phyloP scores from a whole-genome alignment of 140 eudicot species.

The Ambrosia hybrid region DNA sequence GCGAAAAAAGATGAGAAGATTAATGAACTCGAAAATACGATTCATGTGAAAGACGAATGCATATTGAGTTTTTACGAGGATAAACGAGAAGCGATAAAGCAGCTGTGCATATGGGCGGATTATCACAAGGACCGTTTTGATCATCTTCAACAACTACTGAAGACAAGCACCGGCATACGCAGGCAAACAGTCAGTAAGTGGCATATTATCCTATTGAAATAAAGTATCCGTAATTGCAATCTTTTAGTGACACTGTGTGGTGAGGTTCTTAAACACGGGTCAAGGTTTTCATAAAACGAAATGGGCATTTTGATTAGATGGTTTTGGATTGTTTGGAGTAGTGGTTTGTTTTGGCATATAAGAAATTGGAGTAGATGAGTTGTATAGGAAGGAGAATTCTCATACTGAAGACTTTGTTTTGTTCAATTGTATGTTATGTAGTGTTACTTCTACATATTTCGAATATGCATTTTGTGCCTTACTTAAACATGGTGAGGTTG shows the following conservation, averaged over 20 bases:
- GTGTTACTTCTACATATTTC: constrained; percentile 6
- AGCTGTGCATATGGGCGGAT: constrained; percentile 76
- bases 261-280: too few species aligned
- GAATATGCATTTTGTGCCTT: background rate
- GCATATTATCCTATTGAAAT: background rate
- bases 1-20: constrained; percentile 45
- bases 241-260: background rate
- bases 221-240: background rate
- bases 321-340: constrained; percentile 26
- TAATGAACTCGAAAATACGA: constrained; percentile 44
- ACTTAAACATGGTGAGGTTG: too few species aligned
- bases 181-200: constrained; percentile 13
- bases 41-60: constrained; percentile 58
- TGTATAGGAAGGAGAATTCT: constrained; percentile 1
- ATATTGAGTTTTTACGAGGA: constrained; percentile 52
- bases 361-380: constrained; percentile 21
- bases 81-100: constrained; percentile 86
- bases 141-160: constrained; percentile 45
- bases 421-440: background rate
- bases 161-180: constrained; percentile 9
- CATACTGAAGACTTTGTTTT: background rate
- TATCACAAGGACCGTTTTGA: constrained; percentile 56
- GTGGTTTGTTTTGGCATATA: constrained; percentile 22
- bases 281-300: background rate
- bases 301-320: constrained; percentile 2